Percentiles rank a stretch among this genome's conserved stretches.
Evolutionary conservation across 2,329 filamentous ascomycete species (phyloP).

Genomic region (Beauveria rudraprayagi): DNA sequence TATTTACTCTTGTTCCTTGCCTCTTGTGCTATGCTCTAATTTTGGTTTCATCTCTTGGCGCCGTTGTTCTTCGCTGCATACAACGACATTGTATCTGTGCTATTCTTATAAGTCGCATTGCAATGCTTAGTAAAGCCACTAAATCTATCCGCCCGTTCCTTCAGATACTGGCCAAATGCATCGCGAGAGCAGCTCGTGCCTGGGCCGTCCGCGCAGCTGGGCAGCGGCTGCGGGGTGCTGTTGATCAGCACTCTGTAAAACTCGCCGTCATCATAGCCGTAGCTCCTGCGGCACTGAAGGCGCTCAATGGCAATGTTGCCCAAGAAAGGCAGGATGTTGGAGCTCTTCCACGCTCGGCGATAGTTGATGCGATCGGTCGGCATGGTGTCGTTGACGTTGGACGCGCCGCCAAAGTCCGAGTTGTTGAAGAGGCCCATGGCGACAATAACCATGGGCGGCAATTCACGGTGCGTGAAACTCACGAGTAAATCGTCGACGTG

Average conservation of each 20-base stretch:
- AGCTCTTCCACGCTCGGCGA: conserved; percentile 54
- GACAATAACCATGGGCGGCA: conserved; percentile 58
- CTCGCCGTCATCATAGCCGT: conserved; percentile 45
- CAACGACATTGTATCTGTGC: conserved; percentile 27
- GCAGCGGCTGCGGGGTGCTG: conserved; percentile 33
- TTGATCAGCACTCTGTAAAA: conserved; percentile 39
- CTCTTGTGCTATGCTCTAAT: neutral
- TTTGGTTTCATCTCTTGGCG: conserved; percentile 14
- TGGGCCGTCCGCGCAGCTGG: conserved; percentile 34
- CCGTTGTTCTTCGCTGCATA: conserved; percentile 24
- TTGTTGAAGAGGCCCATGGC: conserved; percentile 65
- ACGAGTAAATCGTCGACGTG: conserved; percentile 52
- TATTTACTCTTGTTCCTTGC: neutral
- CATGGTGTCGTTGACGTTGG: conserved; percentile 54
- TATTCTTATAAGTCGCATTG: conserved; percentile 22
- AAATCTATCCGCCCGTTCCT: conserved; percentile 29
- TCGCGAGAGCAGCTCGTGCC: conserved; percentile 34
- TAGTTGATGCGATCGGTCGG: conserved; percentile 55
- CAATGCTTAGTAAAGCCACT: conserved; percentile 33
- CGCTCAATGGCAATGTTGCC: conserved; percentile 60
- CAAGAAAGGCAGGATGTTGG: conserved; percentile 55
- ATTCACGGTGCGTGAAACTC: conserved; percentile 61
- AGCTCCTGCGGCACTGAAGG: conserved; percentile 50
- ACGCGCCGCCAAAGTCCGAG: conserved; percentile 43
- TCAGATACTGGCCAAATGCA: conserved; percentile 31